Percentiles rank a stretch among this genome's conserved stretches.
phyloP scores from a whole-genome alignment of 768 basidiomycete species.

The Tylopilus felleus region DNA sequence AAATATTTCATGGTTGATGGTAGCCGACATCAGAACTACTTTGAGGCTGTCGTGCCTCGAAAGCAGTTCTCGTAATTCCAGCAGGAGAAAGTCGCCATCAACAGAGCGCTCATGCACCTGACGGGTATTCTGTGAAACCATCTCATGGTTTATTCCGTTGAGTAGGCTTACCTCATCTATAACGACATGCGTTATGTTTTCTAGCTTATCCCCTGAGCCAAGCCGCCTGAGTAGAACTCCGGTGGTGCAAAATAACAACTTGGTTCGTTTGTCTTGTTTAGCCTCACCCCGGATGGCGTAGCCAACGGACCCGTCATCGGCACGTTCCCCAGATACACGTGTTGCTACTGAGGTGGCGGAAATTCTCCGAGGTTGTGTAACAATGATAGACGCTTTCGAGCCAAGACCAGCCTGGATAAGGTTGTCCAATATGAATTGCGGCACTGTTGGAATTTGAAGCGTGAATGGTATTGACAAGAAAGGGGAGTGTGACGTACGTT shows the following conservation, averaged over 20 bases:
- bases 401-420: constrained; percentile 63
- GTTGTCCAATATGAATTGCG: constrained; percentile 87
- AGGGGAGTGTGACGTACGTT: constrained; percentile 43
- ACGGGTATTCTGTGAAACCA: not conserved
- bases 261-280: constrained; percentile 61
- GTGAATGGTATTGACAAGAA: not conserved
- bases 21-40: constrained; percentile 90
- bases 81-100: constrained; percentile 84
- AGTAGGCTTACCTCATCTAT: constrained; percentile 73
- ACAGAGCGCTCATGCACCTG: constrained; percentile 91
- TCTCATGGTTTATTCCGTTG: not conserved
- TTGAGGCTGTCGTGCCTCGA: constrained; percentile 62
- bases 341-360: constrained; percentile 87
- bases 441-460: constrained; percentile 44
- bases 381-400: constrained; percentile 66
- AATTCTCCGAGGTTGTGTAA: constrained; percentile 88
- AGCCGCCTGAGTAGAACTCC: constrained; percentile 86
- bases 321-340: constrained; percentile 79
- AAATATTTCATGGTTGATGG: constrained; percentile 88
- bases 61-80: constrained; percentile 78
- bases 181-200: constrained; percentile 75
- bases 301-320: constrained; percentile 75
- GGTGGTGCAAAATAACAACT: constrained; percentile 88
- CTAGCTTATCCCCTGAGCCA: constrained; percentile 66
- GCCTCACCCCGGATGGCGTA: constrained; percentile 89